Evolutionary conservation across 176 grass and related monocot species (phyloP).

Genomic region (Raddia guianensis): DNA sequence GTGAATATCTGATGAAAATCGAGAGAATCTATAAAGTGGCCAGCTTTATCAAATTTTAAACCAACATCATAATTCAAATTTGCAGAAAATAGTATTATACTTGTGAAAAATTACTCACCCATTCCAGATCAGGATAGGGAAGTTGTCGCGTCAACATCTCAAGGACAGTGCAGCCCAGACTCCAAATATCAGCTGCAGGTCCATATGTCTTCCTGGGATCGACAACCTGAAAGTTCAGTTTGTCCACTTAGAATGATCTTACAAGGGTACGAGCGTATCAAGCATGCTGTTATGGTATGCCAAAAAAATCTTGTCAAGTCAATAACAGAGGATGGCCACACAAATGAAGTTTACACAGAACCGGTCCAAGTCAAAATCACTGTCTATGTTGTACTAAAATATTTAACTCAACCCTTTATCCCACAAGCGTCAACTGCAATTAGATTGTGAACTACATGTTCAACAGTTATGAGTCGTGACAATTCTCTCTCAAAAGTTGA

Average conservation of each 20-base stretch:
- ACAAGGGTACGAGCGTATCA: conserved; percentile 32
- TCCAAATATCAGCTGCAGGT: conserved; percentile 83
- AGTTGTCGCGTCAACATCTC: conserved; percentile 67
- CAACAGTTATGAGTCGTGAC: not conserved
- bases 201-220: conserved; percentile 67
- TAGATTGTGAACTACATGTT: conserved; percentile 19
- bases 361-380: not conserved
- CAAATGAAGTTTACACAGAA: not conserved
- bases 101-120: conserved; percentile 52
- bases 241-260: conserved; percentile 37
- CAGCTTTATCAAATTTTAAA: not conserved
- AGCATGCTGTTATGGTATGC: conserved; percentile 20
- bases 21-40: not conserved
- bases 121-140: conserved; percentile 73
- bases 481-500: not conserved
- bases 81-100: conserved; percentile 19
- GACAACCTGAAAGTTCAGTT: conserved; percentile 67
- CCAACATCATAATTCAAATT: conserved; percentile 13
- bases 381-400: not conserved
- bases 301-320: not conserved
- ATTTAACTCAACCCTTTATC: conserved; percentile 25
- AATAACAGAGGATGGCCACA: conserved; percentile 1
- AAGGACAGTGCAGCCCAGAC: conserved; percentile 72
- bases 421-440: conserved; percentile 10
- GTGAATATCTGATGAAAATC: not conserved